These are phyloP conservation scores for Eimeria necatrix DNA, from an alignment of 169 alveolate genomes.

Conservation along the genomic window DNA sequence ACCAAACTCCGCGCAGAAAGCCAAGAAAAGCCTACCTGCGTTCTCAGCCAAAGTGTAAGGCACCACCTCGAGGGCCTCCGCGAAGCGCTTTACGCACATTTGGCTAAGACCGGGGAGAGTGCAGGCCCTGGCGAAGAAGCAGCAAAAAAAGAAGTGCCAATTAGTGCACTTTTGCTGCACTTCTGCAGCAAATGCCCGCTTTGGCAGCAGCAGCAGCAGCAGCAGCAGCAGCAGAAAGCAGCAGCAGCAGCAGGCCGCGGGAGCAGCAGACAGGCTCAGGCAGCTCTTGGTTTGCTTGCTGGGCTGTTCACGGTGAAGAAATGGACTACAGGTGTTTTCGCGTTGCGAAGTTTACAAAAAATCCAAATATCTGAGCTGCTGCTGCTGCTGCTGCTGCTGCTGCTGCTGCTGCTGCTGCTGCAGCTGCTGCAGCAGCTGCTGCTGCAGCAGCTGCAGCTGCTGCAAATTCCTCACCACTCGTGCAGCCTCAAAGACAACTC, in stretches of 20 bases:
- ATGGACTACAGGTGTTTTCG: not conserved
- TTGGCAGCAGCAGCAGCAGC: too few species aligned
- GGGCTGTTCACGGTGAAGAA: too few species aligned
- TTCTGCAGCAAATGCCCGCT: too few species aligned
- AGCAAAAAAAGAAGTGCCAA: too few species aligned
- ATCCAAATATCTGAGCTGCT: not conserved
- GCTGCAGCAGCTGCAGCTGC: not conserved
- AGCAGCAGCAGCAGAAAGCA: too few species aligned
- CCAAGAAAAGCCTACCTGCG: slow-evolving; percentile 87
- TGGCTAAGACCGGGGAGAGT: slow-evolving; percentile 96
- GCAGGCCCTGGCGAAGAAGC: slow-evolving; percentile 73
- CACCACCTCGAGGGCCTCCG: slow-evolving; percentile 98
- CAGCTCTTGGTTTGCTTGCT: too few species aligned
- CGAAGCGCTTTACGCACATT: slow-evolving; percentile 97
- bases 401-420: not conserved
- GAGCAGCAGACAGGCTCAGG: too few species aligned
- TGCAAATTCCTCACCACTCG: slow-evolving; percentile 69
- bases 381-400: not conserved
- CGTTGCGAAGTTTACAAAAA: not conserved
- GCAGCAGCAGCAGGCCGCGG: too few species aligned
- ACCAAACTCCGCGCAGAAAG: too few species aligned
- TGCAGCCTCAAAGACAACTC: slow-evolving; percentile 89
- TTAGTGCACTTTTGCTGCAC: too few species aligned
- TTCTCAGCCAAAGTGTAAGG: slow-evolving; percentile 99
- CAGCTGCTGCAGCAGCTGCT: not conserved